Base-by-base conservation (phyloP, 768 basidiomycete genomes). In the Exsudoporus frostii region DNA sequence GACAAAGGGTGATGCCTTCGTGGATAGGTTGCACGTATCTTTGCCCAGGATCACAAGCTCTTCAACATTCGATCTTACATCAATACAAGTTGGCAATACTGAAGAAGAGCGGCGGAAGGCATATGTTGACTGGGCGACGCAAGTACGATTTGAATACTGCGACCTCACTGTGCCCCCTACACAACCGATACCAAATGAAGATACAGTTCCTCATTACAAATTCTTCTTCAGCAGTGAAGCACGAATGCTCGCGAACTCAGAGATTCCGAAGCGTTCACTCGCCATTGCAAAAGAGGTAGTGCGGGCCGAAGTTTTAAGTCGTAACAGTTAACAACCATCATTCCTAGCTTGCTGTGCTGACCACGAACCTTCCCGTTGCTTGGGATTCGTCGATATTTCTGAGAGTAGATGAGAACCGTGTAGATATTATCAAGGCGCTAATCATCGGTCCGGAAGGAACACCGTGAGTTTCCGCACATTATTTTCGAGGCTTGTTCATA, bases 371-470 rank as follows among this genome's bases (percentile, higher is more conserved):
- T 24, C 95, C 95, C n/a, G 86, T 92, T 14, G 87, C 91, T 7
- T 97, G 92, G 90, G 85, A 92, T 63, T 96, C 94, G 5, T 95
- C 92, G 1, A 86, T 98, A 58, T 97, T 96, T 73, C 72, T 98
- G 53, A 81, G 90, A 47, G 93, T 96, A 5, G 95, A 98, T 66
- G 95, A 97, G 73, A 86, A 82, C 15, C 83, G 93, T 13, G 91
- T 94, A 14, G 93, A 94, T 65, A 79, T 95, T 43, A 92, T 95
- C 70, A 96, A 95, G 65, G 89, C 88, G n/a, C 71, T 92, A 19
- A 90, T 92, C 56, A 91, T 90, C 20, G 95, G 94, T 1, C 94
- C 94, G 10, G 91, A 94, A 75, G 92, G 89, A 47, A 96, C 94
- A 38, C 94, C 94, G 83, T 96, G 76, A 65, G 86, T 77, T 40